Evolutionary conservation across 1,284 basidiomycete species (phyloP), one percentile per base, ranked within the genome.

Genomic region (Austropuccinia psidii): DNA sequence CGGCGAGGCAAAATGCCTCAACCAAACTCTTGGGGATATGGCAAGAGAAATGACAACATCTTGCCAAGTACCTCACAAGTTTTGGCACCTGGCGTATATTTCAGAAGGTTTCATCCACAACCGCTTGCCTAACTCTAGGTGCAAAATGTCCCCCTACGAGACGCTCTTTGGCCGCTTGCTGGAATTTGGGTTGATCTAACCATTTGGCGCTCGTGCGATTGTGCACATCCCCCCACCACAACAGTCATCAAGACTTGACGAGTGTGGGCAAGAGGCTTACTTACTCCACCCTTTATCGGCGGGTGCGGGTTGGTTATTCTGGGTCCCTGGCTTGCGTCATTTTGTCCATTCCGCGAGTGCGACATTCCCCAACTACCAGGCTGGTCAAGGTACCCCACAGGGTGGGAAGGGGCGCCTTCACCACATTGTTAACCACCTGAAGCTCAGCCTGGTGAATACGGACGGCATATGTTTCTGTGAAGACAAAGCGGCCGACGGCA

Each of bases 281-380:
- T 17, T 70, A 4, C 27, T 70, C 1, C 39, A 29, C 9, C 61
- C 58, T 31, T 37, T 45, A 6, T 15, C 4, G 6, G 21, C 33
- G 1, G 60, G 60, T 9, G 33, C 41, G 27, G 69, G 69, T 2
- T 62, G 58, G 58, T 27, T 73, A 2, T 62, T 73, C 27, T 73
- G 47, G 43, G 2, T n/a, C 4, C 47, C 41, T 4, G 24, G 24
- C n/a, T 58, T 31, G 27, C 29, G 21, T n/a, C 13, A 11, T 11
- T 27, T 58, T 21, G 21, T 58, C 35, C 6, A 58, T 15, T 58
- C 55, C 29, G 55, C 55, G 9, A 58, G 29, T 6, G 55, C 55
- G 29, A 31, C 9, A 35, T 58, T 58, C 31, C 55, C 55, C 15
- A 11, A 33, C 15, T 21, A 58, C 8, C 27, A 15, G 8, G 9